These are phyloP conservation scores for Thyridium curvatum DNA, from an alignment of 2,329 filamentous ascomycete genomes.

Conservation along the genomic window DNA sequence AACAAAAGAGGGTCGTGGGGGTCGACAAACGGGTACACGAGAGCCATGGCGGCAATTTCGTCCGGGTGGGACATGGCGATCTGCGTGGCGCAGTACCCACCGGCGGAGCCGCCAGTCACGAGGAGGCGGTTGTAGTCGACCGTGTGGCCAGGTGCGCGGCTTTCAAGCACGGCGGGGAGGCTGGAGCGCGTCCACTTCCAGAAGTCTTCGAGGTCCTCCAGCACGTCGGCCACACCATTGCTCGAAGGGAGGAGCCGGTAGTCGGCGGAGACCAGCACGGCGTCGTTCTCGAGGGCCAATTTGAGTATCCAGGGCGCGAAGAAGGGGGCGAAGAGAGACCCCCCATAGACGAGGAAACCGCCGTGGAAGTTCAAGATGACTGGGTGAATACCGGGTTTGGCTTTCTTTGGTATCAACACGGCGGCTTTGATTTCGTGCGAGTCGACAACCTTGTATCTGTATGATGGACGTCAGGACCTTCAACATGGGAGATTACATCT, in stretches of 20 bases:
- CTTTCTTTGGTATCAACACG: slow-evolving; percentile 16
- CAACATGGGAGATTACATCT: too few relatives aligned
- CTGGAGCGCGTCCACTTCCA: slow-evolving; percentile 15
- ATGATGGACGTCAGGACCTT: background rate
- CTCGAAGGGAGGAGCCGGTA: slow-evolving; percentile 15
- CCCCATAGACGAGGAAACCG: slow-evolving; percentile 14
- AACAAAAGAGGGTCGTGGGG: slow-evolving; percentile 1
- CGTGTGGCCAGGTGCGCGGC: slow-evolving; percentile 7
- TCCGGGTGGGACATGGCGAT: slow-evolving; percentile 14
- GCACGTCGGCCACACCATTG: slow-evolving; percentile 13
- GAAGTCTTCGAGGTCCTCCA: slow-evolving; percentile 17
- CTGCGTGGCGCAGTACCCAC: slow-evolving; percentile 15
- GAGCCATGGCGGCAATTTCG: slow-evolving; percentile 9
- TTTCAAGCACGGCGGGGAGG: slow-evolving; percentile 7
- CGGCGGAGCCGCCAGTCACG: slow-evolving; percentile 9
- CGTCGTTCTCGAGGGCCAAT: slow-evolving; percentile 14
- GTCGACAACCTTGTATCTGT: background rate
- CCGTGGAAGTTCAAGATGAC: slow-evolving; percentile 16
- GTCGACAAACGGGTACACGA: slow-evolving; percentile 14
- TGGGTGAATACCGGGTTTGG: slow-evolving; percentile 11
- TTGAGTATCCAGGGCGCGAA: slow-evolving; percentile 14
- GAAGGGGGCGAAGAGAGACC: slow-evolving; percentile 14
- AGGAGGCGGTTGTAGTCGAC: slow-evolving; percentile 3
- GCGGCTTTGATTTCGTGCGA: slow-evolving; percentile 6
- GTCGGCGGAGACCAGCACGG: slow-evolving; percentile 17